Evolutionary conservation across 306 rosid genomes (phyloP), one percentile per base, ranked within the genome.

Genomic region (Trifolium fragiferum): DNA sequence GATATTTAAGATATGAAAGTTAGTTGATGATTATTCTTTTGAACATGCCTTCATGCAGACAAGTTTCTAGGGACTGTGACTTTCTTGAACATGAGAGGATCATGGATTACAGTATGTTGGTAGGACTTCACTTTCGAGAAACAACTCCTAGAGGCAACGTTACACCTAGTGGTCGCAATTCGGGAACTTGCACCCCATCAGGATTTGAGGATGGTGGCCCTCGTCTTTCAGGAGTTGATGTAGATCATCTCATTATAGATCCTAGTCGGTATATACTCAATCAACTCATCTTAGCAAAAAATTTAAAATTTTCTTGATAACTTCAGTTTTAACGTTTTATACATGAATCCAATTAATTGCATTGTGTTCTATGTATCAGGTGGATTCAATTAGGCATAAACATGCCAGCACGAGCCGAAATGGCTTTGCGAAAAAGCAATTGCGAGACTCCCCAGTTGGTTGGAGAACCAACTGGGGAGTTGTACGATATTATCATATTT

Each of bases 81-180:
- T 92, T 94, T 80, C 96, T 94, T 60, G 98, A 94, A 78, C 96
- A 94, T 0, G 99, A 90, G 81, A 86, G 90, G 79, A 92, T 94
- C 70, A 94, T 94, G 99, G 99, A 94, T 84, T 94, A 94, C 63
- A 94, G 99, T 75, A 87, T 94, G 81, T 70, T 94, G 89, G 87
- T 94, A 20, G 99, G 99, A 49, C 93, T 94, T 79, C 99, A 94
- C 81, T 92, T 94, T 55, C 85, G 82, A 70, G 96, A 89, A 74
- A 49, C 86, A 49, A 78, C 93, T 3, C 4, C 43, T 49, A 68
- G 37, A 21, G 91, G 83, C 25, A 60, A 23, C 60, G 74, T 66
- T n/a, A 59, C 78, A 21, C 80, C 86, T 40, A 40, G 67, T 46
- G 75, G 82, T 86, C 80, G 72, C 35, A 49, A n/a, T 70, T 70